A percentile compares a stretch with the other conserved stretches of the same genome.
phyloP scores from a whole-genome alignment of 2,329 filamentous ascomycete genomes.

The Fusarium guadeloupense region DNA sequence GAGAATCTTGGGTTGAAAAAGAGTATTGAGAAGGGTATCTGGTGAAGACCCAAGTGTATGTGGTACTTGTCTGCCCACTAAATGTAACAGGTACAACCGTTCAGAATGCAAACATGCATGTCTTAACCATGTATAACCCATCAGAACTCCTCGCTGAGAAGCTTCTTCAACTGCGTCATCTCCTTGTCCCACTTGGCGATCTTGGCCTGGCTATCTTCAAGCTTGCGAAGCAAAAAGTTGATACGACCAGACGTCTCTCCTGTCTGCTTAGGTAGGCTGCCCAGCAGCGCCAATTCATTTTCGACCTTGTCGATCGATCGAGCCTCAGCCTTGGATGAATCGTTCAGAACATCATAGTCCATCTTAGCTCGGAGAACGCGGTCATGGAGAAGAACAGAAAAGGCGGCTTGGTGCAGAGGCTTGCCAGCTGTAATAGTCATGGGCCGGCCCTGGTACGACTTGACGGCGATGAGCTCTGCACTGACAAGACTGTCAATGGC shows the following conservation, averaged over 20 bases:
- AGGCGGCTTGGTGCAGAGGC: constrained; percentile 87
- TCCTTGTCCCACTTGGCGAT: constrained; percentile 78
- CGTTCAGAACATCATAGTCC: constrained; percentile 73
- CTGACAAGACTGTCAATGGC: constrained; percentile 84
- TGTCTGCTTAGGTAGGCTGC: constrained; percentile 74
- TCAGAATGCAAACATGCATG: not conserved
- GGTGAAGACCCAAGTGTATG: not conserved
- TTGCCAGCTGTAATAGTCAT: constrained; percentile 80
- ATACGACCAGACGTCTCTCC: constrained; percentile 72
- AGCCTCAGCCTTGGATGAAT: constrained; percentile 76
- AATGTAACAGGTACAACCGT: not conserved
- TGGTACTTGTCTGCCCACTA: not conserved
- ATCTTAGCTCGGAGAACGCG: constrained; percentile 77
- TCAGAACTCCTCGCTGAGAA: constrained; percentile 58
- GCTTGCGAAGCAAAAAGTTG: constrained; percentile 77
- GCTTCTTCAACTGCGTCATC: constrained; percentile 75
- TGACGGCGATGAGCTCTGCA: constrained; percentile 84
- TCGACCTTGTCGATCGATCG: constrained; percentile 82
- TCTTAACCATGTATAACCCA: not conserved
- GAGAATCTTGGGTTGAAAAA: not conserved
- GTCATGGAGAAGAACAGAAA: constrained; percentile 76
- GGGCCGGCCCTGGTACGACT: constrained; percentile 78
- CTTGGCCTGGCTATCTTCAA: constrained; percentile 77
- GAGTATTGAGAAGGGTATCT: constrained; percentile 24
- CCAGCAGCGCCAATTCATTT: constrained; percentile 77